Evolutionary conservation across 2,329 filamentous ascomycete genomes (phyloP).

Genomic region (Simplicillium sp.): DNA sequence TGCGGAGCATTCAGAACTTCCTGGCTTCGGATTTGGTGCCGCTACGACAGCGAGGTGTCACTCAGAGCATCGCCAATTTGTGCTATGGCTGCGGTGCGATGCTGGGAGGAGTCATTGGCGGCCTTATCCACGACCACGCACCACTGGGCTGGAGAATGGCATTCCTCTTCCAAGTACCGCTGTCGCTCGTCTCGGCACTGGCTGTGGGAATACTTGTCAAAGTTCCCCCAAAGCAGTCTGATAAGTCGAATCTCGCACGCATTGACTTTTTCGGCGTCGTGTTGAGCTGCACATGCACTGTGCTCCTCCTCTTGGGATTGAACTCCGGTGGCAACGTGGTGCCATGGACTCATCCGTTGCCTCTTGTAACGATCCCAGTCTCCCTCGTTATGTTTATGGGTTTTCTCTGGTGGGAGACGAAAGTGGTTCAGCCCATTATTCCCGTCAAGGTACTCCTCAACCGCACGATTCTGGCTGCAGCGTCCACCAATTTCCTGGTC

Average conservation of each 20-base stretch:
- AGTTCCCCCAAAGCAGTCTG: slow-evolving; percentile 64
- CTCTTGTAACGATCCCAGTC: slow-evolving; percentile 60
- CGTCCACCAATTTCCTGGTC: slow-evolving; percentile 66
- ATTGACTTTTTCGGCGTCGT: slow-evolving; percentile 74
- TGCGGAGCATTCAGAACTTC: slow-evolving; percentile 66
- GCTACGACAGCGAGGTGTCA: slow-evolving; percentile 63
- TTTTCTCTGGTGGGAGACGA: slow-evolving; percentile 67
- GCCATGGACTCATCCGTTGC: slow-evolving; percentile 73
- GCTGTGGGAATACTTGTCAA: slow-evolving; percentile 60
- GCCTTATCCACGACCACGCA: slow-evolving; percentile 61
- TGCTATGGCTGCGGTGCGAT: slow-evolving; percentile 73
- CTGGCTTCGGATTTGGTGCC: slow-evolving; percentile 63
- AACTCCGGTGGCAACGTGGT: slow-evolving; percentile 78
- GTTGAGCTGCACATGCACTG: slow-evolving; percentile 55
- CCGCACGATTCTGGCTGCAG: slow-evolving; percentile 66
- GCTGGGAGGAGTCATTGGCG: slow-evolving; percentile 74
- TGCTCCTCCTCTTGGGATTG: slow-evolving; percentile 66
- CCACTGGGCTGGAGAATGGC: slow-evolving; percentile 31
- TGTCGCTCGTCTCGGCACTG: slow-evolving; percentile 60
- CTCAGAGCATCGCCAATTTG: slow-evolving; percentile 79
- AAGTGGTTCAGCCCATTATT: slow-evolving; percentile 68
- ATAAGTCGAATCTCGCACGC: slow-evolving; percentile 59
- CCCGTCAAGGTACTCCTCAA: slow-evolving; percentile 67
- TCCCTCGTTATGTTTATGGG: slow-evolving; percentile 50
- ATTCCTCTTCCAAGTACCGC: slow-evolving; percentile 46